Conservation (phyloP, 495 filamentous ascomycete genomes). For the Penicillium robsamsonii region DNA sequence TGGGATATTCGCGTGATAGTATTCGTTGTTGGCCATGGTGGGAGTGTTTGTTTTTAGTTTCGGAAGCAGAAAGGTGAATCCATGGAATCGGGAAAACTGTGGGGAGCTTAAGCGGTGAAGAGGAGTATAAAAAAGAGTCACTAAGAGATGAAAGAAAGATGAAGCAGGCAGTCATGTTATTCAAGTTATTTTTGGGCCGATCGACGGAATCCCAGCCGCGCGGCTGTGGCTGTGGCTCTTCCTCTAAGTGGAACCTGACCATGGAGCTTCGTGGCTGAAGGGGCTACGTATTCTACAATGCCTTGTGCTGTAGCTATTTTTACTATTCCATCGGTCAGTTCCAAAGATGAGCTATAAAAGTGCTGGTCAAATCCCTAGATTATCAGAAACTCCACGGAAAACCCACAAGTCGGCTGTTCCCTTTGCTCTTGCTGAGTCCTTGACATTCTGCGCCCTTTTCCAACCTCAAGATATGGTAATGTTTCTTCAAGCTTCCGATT, state of each 20-base stretch:
- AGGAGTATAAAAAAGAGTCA: conserved; percentile 1
- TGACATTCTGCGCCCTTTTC: no score
- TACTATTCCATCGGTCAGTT: no score
- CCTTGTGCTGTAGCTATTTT: no score
- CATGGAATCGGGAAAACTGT: conserved; percentile 6
- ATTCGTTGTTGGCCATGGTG: conserved; percentile 81
- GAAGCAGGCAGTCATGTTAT: conserved; percentile 27
- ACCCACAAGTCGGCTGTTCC: no score
- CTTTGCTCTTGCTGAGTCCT: no score
- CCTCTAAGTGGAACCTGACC: neutral
- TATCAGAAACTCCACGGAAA: no score
- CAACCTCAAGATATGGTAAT: no score
- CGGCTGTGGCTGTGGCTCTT: conserved; percentile 6
- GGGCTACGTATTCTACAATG: no score
- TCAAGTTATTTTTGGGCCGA: conserved; percentile 31
- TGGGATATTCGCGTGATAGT: conserved; percentile 58
- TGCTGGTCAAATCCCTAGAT: no score
- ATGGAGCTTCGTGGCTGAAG: no score
- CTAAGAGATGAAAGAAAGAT: conserved; percentile 11
- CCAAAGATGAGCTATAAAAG: no score
- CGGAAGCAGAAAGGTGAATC: neutral
- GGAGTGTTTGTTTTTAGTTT: conserved; percentile 9
- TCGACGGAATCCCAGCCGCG: conserved; percentile 28
- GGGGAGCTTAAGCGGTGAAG: neutral
- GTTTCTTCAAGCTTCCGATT: no score